These are phyloP conservation scores for Sesbania bispinosa DNA, from an alignment of 306 rosid genomes.

Conservation along the genomic window DNA sequence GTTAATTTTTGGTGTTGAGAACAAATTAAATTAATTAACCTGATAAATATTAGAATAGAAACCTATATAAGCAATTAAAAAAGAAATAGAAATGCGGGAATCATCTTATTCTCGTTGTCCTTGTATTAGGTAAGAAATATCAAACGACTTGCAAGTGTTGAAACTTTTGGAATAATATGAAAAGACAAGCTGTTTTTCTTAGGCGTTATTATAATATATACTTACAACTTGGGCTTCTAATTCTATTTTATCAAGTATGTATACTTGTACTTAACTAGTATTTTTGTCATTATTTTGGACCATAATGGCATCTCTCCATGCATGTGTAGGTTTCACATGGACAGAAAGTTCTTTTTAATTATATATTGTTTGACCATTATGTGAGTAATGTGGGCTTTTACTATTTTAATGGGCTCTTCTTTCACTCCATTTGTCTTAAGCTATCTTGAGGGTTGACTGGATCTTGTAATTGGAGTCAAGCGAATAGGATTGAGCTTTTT, in stretches of 20 bases:
- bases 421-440: not conserved
- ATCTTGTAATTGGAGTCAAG: not conserved
- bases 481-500: not conserved
- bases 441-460: conserved; percentile 14
- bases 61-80: conserved; percentile 9
- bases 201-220: not conserved
- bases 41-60: not conserved
- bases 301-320: not conserved
- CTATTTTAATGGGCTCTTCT: not conserved
- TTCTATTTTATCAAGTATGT: not conserved
- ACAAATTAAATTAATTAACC: not conserved
- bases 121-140: conserved; percentile 31
- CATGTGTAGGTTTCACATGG: conserved; percentile 18
- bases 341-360: not conserved
- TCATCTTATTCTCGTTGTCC: conserved; percentile 24
- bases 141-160: not conserved
- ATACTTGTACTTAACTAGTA: not conserved
- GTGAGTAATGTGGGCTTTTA: not conserved
- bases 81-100: not conserved
- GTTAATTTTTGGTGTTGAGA: not conserved
- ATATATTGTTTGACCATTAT: not conserved
- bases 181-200: not conserved
- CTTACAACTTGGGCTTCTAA: not conserved
- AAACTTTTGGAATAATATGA: not conserved
- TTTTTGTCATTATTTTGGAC: not conserved